These are phyloP conservation scores for Fraxinus sp. DNA, from an alignment of 305 asterid genomes.

Conservation along the genomic window DNA sequence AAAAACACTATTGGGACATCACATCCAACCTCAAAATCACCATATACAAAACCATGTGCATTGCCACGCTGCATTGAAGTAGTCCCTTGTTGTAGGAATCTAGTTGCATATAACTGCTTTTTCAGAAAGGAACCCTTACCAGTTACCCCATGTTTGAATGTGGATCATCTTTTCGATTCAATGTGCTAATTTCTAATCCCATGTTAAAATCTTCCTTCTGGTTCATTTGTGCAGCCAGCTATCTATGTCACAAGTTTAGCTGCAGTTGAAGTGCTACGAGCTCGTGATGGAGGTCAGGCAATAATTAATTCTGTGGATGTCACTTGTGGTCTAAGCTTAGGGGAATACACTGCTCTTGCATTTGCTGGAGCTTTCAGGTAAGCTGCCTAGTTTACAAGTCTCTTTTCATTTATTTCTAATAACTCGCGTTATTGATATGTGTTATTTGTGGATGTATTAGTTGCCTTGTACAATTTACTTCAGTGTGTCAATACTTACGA, in stretches of 20 bases:
- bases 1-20: background rate
- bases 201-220: background rate
- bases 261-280: slow-evolving; percentile 92
- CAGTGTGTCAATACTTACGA: background rate
- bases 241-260: slow-evolving; percentile 97
- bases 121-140: background rate
- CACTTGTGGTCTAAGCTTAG: slow-evolving; percentile 94
- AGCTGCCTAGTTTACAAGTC: slow-evolving; percentile 12
- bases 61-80: background rate
- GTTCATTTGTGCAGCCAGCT: slow-evolving; percentile 68
- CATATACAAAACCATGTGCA: background rate
- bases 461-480: background rate
- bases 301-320: slow-evolving; percentile 90
- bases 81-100: background rate
- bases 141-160: background rate
- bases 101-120: background rate
- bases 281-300: slow-evolving; percentile 90
- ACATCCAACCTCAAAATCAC: background rate
- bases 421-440: background rate
- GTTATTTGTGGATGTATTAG: background rate
- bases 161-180: background rate
- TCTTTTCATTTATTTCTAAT: slow-evolving; percentile 4
- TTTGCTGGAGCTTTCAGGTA: slow-evolving; percentile 97
- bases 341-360: slow-evolving; percentile 97
- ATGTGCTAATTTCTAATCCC: background rate